Evolutionary conservation across 2,329 filamentous ascomycete species (phyloP).

Genomic region (Lecanicillium sp.): DNA sequence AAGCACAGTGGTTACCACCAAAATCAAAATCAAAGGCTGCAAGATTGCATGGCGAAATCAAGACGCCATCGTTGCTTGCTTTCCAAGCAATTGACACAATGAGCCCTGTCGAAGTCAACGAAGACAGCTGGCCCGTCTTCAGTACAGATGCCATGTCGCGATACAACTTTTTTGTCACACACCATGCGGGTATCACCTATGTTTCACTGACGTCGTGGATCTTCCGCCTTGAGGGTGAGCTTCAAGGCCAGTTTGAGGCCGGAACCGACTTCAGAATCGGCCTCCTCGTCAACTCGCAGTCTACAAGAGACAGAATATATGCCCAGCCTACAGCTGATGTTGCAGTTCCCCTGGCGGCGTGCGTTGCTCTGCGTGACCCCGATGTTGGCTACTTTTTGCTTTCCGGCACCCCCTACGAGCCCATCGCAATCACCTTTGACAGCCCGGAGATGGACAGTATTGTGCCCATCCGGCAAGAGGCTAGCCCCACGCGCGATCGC

Average conservation of each 20-base stretch:
- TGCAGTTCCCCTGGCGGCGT: conserved; percentile 42
- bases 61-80: conserved; percentile 43
- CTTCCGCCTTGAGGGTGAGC: conserved; percentile 53
- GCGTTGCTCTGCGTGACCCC: conserved; percentile 46
- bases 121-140: conserved; percentile 55
- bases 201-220: conserved; percentile 55
- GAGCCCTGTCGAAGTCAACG: conserved; percentile 42
- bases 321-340: conserved; percentile 40
- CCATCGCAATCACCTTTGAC: conserved; percentile 52
- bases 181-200: conserved; percentile 50
- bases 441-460: conserved; percentile 42
- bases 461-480: conserved; percentile 29
- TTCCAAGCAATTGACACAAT: conserved; percentile 57
- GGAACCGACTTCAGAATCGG: conserved; percentile 55
- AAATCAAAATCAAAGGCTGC: conserved; percentile 40
- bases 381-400: conserved; percentile 57
- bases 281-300: conserved; percentile 50
- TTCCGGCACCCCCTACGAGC: conserved; percentile 49
- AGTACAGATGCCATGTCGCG: conserved; percentile 52
- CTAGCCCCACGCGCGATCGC: conserved; percentile 32
- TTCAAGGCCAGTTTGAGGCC: conserved; percentile 45
- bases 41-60: conserved; percentile 27
- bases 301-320: conserved; percentile 49
- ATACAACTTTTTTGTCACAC: conserved; percentile 55
- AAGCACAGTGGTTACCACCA: conserved; percentile 58